Evolutionary conservation across 495 filamentous ascomycete genomes (phyloP).

Genomic region (Hyaloscypha finlandica): DNA sequence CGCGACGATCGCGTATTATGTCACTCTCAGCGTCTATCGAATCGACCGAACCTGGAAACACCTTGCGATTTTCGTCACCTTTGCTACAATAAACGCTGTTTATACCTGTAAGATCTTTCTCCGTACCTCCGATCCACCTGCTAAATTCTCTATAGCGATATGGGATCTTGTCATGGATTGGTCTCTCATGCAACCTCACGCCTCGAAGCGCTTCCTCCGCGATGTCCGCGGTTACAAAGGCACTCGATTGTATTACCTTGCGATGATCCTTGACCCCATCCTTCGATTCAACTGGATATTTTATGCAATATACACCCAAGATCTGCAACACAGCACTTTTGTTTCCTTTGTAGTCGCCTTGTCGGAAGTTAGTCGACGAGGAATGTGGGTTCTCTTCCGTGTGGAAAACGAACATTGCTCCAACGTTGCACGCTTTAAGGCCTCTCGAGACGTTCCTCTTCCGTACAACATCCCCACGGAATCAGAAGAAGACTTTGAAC

Average conservation of each 20-base stretch:
- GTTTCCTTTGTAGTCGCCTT: constrained; percentile 75
- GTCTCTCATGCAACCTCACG: constrained; percentile 31
- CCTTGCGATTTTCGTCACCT: constrained; percentile 72
- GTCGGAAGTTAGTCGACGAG: constrained; percentile 77
- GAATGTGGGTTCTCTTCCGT: constrained; percentile 88
- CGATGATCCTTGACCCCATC: constrained; percentile 84
- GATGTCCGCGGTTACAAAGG: constrained; percentile 75
- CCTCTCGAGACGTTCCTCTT: constrained; percentile 75
- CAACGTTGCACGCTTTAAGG: constrained; percentile 83
- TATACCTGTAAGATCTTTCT: constrained; percentile 66
- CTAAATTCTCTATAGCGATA: constrained; percentile 50
- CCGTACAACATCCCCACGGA: constrained; percentile 62
- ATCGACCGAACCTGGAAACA: constrained; percentile 58
- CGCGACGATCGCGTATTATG: constrained; percentile 78
- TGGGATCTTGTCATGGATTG: constrained; percentile 99
- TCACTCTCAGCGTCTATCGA: constrained; percentile 77
- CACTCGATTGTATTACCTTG: constrained; percentile 78
- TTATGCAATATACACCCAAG: constrained; percentile 78
- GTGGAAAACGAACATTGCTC: constrained; percentile 96
- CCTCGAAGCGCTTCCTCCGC: constrained; percentile 58
- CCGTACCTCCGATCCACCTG: neutral
- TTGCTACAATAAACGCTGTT: constrained; percentile 75
- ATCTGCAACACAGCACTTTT: constrained; percentile 78
- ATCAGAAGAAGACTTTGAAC: constrained; percentile 20
- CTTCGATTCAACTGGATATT: constrained; percentile 95